phyloP scores from a whole-genome alignment of 75 land plant genomes.

The Cunninghamia lanceolata region DNA sequence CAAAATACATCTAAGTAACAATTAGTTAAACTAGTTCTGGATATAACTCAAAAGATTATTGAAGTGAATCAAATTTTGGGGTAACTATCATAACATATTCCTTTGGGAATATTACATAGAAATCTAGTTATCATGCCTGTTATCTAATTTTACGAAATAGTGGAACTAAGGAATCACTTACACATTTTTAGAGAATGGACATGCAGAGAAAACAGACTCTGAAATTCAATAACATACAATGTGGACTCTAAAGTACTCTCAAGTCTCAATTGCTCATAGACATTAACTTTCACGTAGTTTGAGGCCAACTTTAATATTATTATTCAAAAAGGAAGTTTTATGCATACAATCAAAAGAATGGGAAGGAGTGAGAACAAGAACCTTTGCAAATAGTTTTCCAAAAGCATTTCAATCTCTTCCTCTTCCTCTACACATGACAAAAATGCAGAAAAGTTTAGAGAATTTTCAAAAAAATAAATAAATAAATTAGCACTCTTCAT shows the following conservation, averaged over 20 bases:
- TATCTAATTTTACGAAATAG: background rate
- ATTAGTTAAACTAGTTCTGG: too few species aligned
- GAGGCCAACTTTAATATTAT: background rate
- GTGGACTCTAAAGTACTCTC: background rate
- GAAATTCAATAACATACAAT: conserved; percentile 1
- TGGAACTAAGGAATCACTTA: background rate
- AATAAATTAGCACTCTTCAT: background rate
- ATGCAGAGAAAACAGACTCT: background rate
- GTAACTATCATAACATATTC: too few species aligned
- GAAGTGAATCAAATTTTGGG: too few species aligned
- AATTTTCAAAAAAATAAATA: background rate
- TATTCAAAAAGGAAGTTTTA: background rate
- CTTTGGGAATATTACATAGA: too few species aligned
- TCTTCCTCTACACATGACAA: conserved; percentile 75
- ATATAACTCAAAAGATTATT: too few species aligned
- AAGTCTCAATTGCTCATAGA: background rate
- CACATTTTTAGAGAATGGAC: background rate
- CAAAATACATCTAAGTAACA: too few species aligned
- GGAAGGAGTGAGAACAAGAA: background rate
- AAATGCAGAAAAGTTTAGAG: background rate
- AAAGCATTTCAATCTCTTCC: conserved; percentile 99
- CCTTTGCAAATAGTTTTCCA: conserved; percentile 98
- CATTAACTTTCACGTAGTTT: background rate
- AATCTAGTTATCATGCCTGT: background rate
- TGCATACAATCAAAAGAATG: background rate